A percentile compares a stretch with the other conserved stretches of the same genome.
These are phyloP conservation scores for Irpex sp. DNA, from an alignment of 1,284 basidiomycete species.

Conservation along the genomic window DNA sequence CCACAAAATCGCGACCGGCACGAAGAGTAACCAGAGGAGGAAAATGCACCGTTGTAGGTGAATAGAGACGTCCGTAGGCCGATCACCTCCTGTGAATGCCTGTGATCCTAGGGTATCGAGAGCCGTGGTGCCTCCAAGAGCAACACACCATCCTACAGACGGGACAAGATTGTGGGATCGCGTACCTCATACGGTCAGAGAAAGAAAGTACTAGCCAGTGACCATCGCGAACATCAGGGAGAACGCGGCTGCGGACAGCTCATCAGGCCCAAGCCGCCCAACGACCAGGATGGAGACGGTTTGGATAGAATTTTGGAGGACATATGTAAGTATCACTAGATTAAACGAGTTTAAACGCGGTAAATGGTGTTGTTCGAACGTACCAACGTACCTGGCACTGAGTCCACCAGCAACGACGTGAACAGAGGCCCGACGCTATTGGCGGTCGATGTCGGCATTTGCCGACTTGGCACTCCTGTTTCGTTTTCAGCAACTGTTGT, in stretches of 20 bases:
- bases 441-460: constrained; percentile 6
- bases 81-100: constrained; percentile 61
- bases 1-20: constrained; percentile 63
- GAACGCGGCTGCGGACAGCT: constrained; percentile 68
- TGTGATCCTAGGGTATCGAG: constrained; percentile 76
- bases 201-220: constrained; percentile 54
- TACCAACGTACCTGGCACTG: constrained; percentile 44
- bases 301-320: constrained; percentile 71
- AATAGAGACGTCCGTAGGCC: constrained; percentile 57
- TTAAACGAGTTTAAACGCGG: neutral
- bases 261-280: constrained; percentile 63
- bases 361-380: neutral
- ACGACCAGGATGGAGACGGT: constrained; percentile 59
- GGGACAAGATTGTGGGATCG: constrained; percentile 44
- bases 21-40: constrained; percentile 57
- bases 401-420: constrained; percentile 46
- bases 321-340: constrained; percentile 43
- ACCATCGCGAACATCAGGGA: constrained; percentile 75
- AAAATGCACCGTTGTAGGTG: constrained; percentile 68
- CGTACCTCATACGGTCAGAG: constrained; percentile 19
- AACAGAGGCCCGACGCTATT: constrained; percentile 33
- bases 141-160: constrained; percentile 64
- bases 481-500: constrained; percentile 11
- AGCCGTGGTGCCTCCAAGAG: constrained; percentile 73
- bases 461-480: neutral